A percentile compares a stretch with the other conserved stretches of the same genome.
phyloP scores from a whole-genome alignment of 2,329 filamentous ascomycete genomes.

The Cordyceps militaris region DNA sequence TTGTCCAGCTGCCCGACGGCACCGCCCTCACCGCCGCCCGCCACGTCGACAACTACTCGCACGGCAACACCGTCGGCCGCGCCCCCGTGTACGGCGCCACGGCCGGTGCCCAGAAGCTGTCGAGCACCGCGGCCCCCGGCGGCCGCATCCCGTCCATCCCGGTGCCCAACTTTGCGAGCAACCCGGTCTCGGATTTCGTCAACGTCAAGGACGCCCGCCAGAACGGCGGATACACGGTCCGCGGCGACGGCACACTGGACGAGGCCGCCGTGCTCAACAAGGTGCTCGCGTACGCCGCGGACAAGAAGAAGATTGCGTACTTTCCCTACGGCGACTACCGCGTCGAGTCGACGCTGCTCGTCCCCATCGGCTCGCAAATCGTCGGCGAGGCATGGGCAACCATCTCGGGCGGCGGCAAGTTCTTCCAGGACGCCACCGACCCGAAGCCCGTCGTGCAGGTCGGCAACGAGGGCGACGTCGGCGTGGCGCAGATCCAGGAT shows the following conservation, averaged over 20 bases:
- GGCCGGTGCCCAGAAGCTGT: slow-evolving; percentile 25
- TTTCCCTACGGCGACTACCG: slow-evolving; percentile 24
- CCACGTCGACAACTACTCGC: slow-evolving; percentile 33
- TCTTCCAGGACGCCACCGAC: slow-evolving; percentile 35
- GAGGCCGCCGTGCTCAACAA: slow-evolving; percentile 32
- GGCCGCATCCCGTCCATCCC: slow-evolving; percentile 30
- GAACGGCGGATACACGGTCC: slow-evolving; percentile 24
- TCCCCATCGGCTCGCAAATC: slow-evolving; percentile 37
- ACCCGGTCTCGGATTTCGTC: slow-evolving; percentile 23
- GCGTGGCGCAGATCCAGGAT: slow-evolving; percentile 43
- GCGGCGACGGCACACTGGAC: slow-evolving; percentile 32
- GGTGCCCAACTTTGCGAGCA: slow-evolving; percentile 33
- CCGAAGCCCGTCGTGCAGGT: slow-evolving; percentile 35
- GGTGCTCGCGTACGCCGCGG: slow-evolving; percentile 30
- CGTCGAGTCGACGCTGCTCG: slow-evolving; percentile 21
- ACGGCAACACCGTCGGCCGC: slow-evolving; percentile 34
- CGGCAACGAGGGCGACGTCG: slow-evolving; percentile 34
- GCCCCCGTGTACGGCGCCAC: slow-evolving; percentile 32
- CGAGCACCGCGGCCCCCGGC: slow-evolving; percentile 28
- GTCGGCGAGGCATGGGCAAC: slow-evolving; percentile 49
- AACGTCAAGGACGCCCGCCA: slow-evolving; percentile 32
- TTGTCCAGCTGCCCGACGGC: slow-evolving; percentile 26
- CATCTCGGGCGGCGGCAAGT: slow-evolving; percentile 39
- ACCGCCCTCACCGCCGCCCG: slow-evolving; percentile 24
- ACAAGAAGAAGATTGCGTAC: slow-evolving; percentile 23